phyloP scores from a whole-genome alignment of 176 grass and related monocot species.

The Olyra latifolia region DNA sequence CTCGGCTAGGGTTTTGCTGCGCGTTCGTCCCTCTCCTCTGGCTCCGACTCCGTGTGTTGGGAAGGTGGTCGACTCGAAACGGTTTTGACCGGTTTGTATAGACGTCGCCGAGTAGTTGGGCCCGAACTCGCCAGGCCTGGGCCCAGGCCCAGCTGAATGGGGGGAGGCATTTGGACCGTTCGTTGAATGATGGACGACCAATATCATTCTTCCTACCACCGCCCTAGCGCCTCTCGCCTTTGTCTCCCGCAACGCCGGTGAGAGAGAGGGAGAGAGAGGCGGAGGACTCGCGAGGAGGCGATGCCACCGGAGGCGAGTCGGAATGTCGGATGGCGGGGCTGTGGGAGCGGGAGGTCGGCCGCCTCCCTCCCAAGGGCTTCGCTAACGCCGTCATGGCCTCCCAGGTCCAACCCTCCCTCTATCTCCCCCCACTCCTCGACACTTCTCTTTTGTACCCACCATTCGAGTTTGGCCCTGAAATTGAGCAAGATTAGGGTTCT shows the following conservation, averaged over 20 bases:
- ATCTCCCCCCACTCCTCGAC: neutral
- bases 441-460: neutral
- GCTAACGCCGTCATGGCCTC: conserved; percentile 43
- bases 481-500: neutral
- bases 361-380: conserved; percentile 44
- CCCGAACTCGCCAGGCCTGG: neutral
- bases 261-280: neutral
- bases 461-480: neutral
- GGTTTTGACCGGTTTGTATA: neutral
- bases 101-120: neutral
- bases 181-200: neutral
- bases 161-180: neutral
- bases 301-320: conserved; percentile 33
- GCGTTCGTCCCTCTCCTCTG: neutral
- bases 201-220: neutral
- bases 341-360: conserved; percentile 54
- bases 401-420: conserved; percentile 17
- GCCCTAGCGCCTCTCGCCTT: neutral
- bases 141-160: neutral
- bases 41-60: too few relatives aligned
- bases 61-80: neutral
- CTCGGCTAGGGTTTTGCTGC: conserved; percentile 42
- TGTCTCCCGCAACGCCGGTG: neutral
- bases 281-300: neutral
- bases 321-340: conserved; percentile 39